phyloP scores from a whole-genome alignment of 75 land plant genomes.

The Azolla pinnata region DNA sequence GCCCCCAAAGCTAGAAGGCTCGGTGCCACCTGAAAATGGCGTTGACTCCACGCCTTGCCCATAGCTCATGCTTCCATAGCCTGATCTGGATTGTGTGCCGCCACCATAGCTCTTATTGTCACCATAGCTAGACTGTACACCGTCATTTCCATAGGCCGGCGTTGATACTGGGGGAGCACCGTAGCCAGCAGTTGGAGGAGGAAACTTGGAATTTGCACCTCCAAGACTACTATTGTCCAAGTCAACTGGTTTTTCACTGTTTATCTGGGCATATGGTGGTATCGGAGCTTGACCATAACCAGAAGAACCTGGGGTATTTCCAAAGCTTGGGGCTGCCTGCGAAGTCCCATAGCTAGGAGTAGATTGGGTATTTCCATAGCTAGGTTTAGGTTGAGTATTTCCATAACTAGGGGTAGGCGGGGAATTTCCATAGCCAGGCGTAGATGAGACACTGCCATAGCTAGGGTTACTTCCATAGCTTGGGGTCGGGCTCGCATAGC shows the following conservation, averaged over 20 bases:
- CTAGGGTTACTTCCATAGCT: not conserved
- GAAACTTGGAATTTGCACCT: not conserved
- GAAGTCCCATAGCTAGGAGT: not conserved
- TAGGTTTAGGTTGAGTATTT: not conserved
- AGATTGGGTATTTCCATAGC: not conserved
- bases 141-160: not conserved
- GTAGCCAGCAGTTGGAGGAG: not conserved
- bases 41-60: no score
- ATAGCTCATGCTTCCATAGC: no score
- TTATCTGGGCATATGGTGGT: no score
- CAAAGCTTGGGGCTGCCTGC: not conserved
- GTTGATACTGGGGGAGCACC: not conserved
- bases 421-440: not conserved
- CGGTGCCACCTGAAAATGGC: no score
- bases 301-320: not conserved
- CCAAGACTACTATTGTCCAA: not conserved
- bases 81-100: no score
- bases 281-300: not conserved
- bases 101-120: not conserved
- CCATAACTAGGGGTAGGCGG: not conserved
- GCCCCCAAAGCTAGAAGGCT: no score
- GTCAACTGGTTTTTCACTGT: no score
- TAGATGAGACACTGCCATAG: not conserved
- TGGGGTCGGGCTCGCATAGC: conserved; percentile 2
- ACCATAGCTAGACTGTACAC: not conserved